These are phyloP conservation scores for Letharia lupina DNA, from an alignment of 495 filamentous ascomycete genomes.

Conservation along the genomic window DNA sequence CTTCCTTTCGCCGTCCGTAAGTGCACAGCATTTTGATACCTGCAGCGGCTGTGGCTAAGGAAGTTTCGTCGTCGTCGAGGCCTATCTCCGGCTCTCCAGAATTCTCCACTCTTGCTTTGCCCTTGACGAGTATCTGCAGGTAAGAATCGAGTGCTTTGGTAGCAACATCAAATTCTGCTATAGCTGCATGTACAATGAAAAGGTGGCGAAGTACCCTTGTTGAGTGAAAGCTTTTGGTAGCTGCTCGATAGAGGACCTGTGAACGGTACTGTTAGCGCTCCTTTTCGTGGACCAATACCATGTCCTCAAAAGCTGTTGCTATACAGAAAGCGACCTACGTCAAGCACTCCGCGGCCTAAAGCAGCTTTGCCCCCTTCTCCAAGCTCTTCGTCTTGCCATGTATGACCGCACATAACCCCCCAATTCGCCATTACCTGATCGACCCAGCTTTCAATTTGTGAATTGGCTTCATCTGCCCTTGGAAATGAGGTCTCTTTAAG, in stretches of 20 bases:
- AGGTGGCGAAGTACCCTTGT: conserved; percentile 77
- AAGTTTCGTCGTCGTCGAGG: conserved; percentile 65
- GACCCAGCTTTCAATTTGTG: conserved; percentile 72
- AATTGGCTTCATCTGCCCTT: conserved; percentile 62
- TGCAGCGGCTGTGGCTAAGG: conserved; percentile 66
- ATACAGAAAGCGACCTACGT: conserved; percentile 39
- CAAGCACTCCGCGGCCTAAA: conserved; percentile 62
- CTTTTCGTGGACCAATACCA: no score
- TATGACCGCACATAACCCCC: conserved; percentile 63
- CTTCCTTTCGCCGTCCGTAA: conserved; percentile 64
- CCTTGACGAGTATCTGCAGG: conserved; percentile 71
- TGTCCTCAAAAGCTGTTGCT: not conserved
- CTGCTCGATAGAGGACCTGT: conserved; percentile 74
- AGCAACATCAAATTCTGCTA: conserved; percentile 84
- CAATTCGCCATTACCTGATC: conserved; percentile 77
- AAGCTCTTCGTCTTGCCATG: conserved; percentile 67
- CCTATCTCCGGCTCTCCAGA: conserved; percentile 61
- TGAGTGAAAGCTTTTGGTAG: conserved; percentile 89
- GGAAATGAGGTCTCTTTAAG: conserved; percentile 73
- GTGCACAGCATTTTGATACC: conserved; percentile 73
- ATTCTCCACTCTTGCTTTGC: conserved; percentile 71
- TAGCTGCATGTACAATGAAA: conserved; percentile 74
- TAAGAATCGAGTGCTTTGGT: conserved; percentile 84
- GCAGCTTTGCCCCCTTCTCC: conserved; percentile 67
- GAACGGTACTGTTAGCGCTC: not conserved